These are phyloP conservation scores for Zangia roseola DNA, from an alignment of 768 basidiomycete genomes.

Conservation along the genomic window DNA sequence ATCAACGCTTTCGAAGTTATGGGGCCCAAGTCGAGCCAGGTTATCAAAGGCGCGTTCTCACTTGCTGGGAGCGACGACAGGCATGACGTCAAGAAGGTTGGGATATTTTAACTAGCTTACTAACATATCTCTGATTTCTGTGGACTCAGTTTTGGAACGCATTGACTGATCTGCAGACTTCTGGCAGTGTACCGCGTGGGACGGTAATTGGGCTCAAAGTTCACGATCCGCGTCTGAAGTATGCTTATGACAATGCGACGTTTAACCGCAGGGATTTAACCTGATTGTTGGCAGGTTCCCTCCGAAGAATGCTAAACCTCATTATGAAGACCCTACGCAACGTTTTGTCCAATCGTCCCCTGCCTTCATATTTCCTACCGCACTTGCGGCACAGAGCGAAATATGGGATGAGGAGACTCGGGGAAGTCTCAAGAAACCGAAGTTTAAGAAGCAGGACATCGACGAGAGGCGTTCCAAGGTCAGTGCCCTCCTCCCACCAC, in stretches of 20 bases:
- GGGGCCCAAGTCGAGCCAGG: constrained; percentile 80
- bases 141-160: constrained; percentile 50
- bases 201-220: constrained; percentile 80
- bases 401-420: constrained; percentile 72
- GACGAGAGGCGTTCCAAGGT: constrained; percentile 83
- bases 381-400: constrained; percentile 58
- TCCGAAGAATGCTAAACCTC: constrained; percentile 66
- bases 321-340: constrained; percentile 24
- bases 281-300: constrained; percentile 59
- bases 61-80: constrained; percentile 49
- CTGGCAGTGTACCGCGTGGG: constrained; percentile 68
- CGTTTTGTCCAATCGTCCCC: constrained; percentile 28
- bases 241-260: constrained; percentile 18
- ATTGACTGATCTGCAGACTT: constrained; percentile 57
- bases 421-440: constrained; percentile 52
- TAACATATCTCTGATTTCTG: background rate
- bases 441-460: constrained; percentile 80
- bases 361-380: constrained; percentile 48
- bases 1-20: constrained; percentile 86
- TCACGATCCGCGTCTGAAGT: constrained; percentile 87
- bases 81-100: constrained; percentile 59
- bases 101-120: background rate
- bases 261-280: background rate
- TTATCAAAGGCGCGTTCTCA: constrained; percentile 62
- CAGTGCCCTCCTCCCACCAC: background rate